These are phyloP conservation scores for sorghum (Sorghum bicolor) DNA, from an alignment of 176 grass and related monocot species.

Conservation along the genomic window DNA sequence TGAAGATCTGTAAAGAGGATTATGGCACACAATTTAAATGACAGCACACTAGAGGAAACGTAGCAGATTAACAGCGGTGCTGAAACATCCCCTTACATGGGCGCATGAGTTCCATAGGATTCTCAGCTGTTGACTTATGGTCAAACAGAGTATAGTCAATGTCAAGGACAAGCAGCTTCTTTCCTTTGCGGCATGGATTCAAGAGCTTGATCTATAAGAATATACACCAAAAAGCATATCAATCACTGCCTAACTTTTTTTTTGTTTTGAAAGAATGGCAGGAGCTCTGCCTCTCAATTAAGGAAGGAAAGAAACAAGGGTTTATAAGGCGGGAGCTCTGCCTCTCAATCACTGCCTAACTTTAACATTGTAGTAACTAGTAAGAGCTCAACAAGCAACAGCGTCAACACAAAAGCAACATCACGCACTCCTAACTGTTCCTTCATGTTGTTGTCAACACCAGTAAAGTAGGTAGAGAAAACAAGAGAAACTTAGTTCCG, in stretches of 20 bases:
- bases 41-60: not conserved
- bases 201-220: constrained; percentile 80
- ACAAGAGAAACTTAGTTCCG: not conserved
- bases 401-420: constrained; percentile 13
- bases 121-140: constrained; percentile 82
- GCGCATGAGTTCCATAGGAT: constrained; percentile 90
- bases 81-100: constrained; percentile 62
- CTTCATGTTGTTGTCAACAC: not conserved
- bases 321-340: too few relatives aligned
- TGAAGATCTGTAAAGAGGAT: constrained; percentile 73
- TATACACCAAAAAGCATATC: constrained; percentile 24
- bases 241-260: not conserved
- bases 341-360: not conserved
- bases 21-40: not conserved
- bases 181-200: constrained; percentile 89
- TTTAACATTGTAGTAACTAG: constrained; percentile 8
- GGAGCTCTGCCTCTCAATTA: too few relatives aligned
- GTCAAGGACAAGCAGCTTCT: constrained; percentile 92
- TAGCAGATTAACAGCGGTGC: not conserved
- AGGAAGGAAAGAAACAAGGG: too few relatives aligned
- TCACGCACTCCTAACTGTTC: not conserved
- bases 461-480: constrained; percentile 18
- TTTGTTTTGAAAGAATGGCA: too few relatives aligned
- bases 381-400: constrained; percentile 7
- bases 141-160: constrained; percentile 99